These are phyloP conservation scores for Rosa multiflora DNA, from an alignment of 306 rosid genomes.

Conservation along the genomic window DNA sequence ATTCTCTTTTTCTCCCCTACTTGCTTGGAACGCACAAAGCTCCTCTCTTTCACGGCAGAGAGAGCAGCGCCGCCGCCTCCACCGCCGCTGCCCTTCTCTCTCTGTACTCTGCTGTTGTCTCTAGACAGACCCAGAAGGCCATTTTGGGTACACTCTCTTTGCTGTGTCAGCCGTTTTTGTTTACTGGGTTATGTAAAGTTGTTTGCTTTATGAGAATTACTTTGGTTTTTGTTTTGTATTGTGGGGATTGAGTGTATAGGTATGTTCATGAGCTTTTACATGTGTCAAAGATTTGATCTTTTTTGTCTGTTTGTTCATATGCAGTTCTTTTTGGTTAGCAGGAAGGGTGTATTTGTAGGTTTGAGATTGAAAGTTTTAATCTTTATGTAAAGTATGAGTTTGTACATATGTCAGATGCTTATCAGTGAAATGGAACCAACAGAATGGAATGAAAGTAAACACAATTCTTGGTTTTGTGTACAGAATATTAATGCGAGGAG, in stretches of 20 bases:
- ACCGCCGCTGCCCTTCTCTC: neutral
- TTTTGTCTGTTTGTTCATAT: neutral
- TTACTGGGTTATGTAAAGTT: slow-evolving; percentile 3
- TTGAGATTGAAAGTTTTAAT: neutral
- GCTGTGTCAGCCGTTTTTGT: neutral
- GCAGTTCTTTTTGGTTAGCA: neutral
- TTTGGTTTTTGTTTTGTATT: neutral
- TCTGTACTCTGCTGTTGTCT: neutral
- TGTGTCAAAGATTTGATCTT: slow-evolving; percentile 5
- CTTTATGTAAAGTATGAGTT: neutral
- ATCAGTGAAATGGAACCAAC: neutral
- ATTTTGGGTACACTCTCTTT: slow-evolving; percentile 10
- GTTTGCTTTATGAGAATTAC: slow-evolving; percentile 8
- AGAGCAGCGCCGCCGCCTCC: slow-evolving; percentile 35
- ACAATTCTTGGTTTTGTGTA: neutral
- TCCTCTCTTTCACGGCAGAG: slow-evolving; percentile 34
- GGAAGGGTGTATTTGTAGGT: slow-evolving; percentile 3
- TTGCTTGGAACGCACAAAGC: slow-evolving; percentile 39
- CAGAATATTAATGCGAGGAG: neutral
- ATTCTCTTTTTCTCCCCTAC: slow-evolving; percentile 26
- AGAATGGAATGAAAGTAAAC: neutral
- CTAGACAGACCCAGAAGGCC: slow-evolving; percentile 10
- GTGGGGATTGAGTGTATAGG: neutral
- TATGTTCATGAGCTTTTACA: slow-evolving; percentile 9
- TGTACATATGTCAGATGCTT: neutral